Evolutionary conservation across 83 land plant species (phyloP), one percentile per base, ranked within the genome.

Genomic region (Picea abies): DNA sequence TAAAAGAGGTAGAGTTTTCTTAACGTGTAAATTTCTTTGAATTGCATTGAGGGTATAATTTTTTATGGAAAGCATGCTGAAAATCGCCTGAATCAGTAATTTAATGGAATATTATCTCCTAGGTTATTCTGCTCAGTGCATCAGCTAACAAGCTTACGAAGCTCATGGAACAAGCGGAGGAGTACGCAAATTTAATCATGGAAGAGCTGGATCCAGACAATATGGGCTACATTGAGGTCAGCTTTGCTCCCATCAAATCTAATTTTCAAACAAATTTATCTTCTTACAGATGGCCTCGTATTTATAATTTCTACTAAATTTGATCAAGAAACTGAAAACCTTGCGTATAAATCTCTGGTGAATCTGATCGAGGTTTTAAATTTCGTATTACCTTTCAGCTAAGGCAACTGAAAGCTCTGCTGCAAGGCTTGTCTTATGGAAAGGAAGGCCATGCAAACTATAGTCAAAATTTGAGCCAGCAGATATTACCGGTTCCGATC

Each of bases 171-270:
- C 88, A 83, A 80, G 93, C 93, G 1, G 89, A 86, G 16, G 95
- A 92, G 81, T 94, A 92, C 78, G 92, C 97, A 11, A 91, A 90
- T 26, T 79, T 94, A 52, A 94, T 94, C 85, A 94, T 92, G 97
- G 93, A 94, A 88, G 96, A 89, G 64, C 82, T 93, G 29, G 95
- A 93, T 71, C 90, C 87, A 3, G 85, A 89, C 60, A 14, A 84
- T n/a, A 66, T 75, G 35, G 93, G 95, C 17, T 91, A 89, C 89
- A 87, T 91, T 83, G 91, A 89, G 90, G 94, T 91, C 63, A 22
- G 20, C 47, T 16, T 12, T 52, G 71, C 26, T 32, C 8, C 29
- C 25, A 17, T n/a, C 39, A 80, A 65, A 17, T 32, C 35, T 11
- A 11, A 56, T 56, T 56, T 56, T 56, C 58, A 56, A 56, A 3